A percentile compares a stretch with the other conserved stretches of the same genome.
These are phyloP conservation scores for Neofusicoccum parvum DNA, from an alignment of 2,329 filamentous ascomycete genomes.

Conservation along the genomic window DNA sequence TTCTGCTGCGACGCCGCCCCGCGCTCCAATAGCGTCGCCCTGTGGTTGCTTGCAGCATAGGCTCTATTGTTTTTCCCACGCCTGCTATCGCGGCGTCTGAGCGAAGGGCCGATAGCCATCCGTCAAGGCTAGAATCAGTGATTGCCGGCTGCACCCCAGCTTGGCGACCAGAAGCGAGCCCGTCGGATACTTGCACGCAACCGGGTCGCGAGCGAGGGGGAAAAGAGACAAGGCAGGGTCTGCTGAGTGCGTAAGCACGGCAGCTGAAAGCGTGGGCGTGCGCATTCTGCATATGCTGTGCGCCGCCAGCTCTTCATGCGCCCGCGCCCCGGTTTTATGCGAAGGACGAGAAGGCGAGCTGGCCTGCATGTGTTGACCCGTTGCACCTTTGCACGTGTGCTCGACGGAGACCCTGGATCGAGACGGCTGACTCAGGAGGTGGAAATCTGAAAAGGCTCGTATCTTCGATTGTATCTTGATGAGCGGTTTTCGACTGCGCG, in stretches of 20 bases:
- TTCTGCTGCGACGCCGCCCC: not conserved
- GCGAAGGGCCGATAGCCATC: not conserved
- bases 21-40: not conserved
- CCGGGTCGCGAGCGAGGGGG: not conserved
- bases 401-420: not conserved
- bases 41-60: not conserved
- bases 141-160: not conserved
- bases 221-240: not conserved
- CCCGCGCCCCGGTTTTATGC: not conserved
- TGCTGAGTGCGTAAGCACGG: slow-evolving; percentile 2
- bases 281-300: slow-evolving; percentile 11
- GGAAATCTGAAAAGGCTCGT: not conserved
- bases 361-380: too few species aligned
- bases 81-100: not conserved
- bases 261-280: not conserved
- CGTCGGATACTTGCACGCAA: not conserved
- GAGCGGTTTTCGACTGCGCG: slow-evolving; percentile 1
- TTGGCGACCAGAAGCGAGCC: not conserved
- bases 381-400: not conserved
- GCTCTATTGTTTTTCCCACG: not conserved
- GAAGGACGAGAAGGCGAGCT: too few species aligned
- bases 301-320: slow-evolving; percentile 2
- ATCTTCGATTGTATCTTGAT: slow-evolving; percentile 1
- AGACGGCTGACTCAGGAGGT: not conserved
- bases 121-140: not conserved